phyloP scores from a whole-genome alignment of 495 filamentous ascomycete species.

The Tirmania nivea region DNA sequence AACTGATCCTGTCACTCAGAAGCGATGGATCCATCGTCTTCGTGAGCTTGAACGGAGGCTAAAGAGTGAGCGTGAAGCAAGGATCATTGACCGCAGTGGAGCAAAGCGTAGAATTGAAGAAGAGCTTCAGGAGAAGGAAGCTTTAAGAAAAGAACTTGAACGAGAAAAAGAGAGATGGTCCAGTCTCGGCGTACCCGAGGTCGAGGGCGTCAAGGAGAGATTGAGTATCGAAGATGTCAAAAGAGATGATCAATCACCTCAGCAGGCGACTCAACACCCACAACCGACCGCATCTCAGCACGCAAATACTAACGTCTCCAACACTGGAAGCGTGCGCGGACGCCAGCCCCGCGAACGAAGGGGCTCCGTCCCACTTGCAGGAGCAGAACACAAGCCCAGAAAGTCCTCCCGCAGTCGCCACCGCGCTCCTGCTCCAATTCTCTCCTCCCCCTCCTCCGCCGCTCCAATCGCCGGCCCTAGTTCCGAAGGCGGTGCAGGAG shows the following conservation, averaged over 20 bases:
- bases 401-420: no score
- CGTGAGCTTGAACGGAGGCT: slow-evolving; percentile 71
- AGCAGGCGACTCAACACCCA: background rate
- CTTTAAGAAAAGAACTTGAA: slow-evolving; percentile 46
- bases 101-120: slow-evolving; percentile 71
- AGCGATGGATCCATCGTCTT: slow-evolving; percentile 62
- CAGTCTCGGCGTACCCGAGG: background rate
- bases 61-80: slow-evolving; percentile 74
- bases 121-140: slow-evolving; percentile 53
- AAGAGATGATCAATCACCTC: background rate
- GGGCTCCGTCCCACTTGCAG: background rate
- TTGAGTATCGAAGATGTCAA: background rate
- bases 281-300: background rate
- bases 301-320: background rate
- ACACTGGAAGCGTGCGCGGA: background rate
- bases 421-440: background rate
- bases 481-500: background rate
- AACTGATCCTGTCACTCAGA: slow-evolving; percentile 27
- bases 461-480: background rate
- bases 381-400: background rate
- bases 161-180: slow-evolving; percentile 28
- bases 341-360: background rate
- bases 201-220: background rate
- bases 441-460: background rate
- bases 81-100: slow-evolving; percentile 59